These are phyloP conservation scores for Gynandropsis gynandra DNA, from an alignment of 345 rosid species.

Conservation along the genomic window DNA sequence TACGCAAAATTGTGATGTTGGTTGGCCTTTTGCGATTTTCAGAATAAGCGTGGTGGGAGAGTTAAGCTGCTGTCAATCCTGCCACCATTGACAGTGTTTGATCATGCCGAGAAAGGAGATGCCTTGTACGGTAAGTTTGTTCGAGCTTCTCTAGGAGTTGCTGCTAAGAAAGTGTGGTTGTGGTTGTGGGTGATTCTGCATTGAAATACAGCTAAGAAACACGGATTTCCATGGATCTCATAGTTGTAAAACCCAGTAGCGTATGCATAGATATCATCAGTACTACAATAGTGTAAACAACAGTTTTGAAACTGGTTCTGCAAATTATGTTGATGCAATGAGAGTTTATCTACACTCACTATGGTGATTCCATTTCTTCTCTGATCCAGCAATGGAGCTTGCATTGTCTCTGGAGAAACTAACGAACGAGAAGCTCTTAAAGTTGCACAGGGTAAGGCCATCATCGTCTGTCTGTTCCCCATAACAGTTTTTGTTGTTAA, in stretches of 20 bases:
- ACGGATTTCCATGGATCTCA: too few relatives aligned
- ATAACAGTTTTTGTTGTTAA: too few relatives aligned
- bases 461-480: too few relatives aligned
- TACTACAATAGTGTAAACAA: too few relatives aligned
- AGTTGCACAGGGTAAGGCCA: constrained; percentile 58
- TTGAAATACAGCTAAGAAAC: too few relatives aligned
- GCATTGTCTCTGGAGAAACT: constrained; percentile 85
- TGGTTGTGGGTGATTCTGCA: background rate
- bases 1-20: constrained; percentile 2
- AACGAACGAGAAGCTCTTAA: constrained; percentile 69
- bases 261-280: background rate
- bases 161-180: background rate
- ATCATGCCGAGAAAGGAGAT: constrained; percentile 90
- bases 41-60: constrained; percentile 91
- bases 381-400: constrained; percentile 76
- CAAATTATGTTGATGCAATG: too few relatives aligned
- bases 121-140: constrained; percentile 64
- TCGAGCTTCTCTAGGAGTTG: background rate
- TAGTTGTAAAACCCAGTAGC: too few relatives aligned
- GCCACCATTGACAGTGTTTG: constrained; percentile 67
- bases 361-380: too few relatives aligned
- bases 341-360: too few relatives aligned
- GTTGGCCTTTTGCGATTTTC: background rate
- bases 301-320: too few relatives aligned
- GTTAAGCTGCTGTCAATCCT: constrained; percentile 64